phyloP scores from a whole-genome alignment of 2,329 filamentous ascomycete genomes.

The Colletotrichum cereale region DNA sequence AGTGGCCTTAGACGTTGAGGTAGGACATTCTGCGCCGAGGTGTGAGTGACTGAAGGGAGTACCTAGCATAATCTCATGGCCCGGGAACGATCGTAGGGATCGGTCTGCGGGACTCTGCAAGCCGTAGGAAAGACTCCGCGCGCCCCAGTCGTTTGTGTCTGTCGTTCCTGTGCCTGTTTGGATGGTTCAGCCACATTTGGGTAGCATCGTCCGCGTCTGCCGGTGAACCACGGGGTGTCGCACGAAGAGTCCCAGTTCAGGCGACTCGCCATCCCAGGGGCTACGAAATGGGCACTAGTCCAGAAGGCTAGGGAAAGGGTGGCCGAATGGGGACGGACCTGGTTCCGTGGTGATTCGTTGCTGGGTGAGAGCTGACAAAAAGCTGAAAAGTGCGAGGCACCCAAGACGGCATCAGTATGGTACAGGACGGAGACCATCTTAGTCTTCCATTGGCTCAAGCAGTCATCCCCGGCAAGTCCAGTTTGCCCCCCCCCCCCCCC shows the following conservation, averaged over 20 bases:
- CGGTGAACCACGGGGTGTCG: slow-evolving; percentile 19
- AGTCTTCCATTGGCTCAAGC: slow-evolving; percentile 1
- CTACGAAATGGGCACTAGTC: slow-evolving; percentile 32
- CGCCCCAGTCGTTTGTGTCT: not conserved
- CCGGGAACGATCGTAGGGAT: slow-evolving; percentile 13
- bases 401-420: not conserved
- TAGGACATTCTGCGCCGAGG: not conserved
- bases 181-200: slow-evolving; percentile 27
- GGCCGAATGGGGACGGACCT: slow-evolving; percentile 37
- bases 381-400: slow-evolving; percentile 26
- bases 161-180: slow-evolving; percentile 17
- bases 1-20: not conserved
- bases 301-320: slow-evolving; percentile 20
- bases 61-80: slow-evolving; percentile 19
- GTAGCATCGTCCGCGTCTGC: slow-evolving; percentile 16
- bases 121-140: slow-evolving; percentile 21
- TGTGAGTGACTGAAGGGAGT: slow-evolving; percentile 5
- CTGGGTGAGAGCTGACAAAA: slow-evolving; percentile 22
- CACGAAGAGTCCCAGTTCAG: slow-evolving; percentile 32
- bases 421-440: not conserved
- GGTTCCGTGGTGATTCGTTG: slow-evolving; percentile 30
- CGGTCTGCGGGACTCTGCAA: slow-evolving; percentile 3
- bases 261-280: slow-evolving; percentile 32
- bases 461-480: not conserved
- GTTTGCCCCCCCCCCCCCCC: not conserved